A percentile compares a stretch with the other conserved stretches of the same genome.
Evolutionary conservation across 2,329 filamentous ascomycete species (phyloP).

Genomic region (Exutisphaerella laricina): DNA sequence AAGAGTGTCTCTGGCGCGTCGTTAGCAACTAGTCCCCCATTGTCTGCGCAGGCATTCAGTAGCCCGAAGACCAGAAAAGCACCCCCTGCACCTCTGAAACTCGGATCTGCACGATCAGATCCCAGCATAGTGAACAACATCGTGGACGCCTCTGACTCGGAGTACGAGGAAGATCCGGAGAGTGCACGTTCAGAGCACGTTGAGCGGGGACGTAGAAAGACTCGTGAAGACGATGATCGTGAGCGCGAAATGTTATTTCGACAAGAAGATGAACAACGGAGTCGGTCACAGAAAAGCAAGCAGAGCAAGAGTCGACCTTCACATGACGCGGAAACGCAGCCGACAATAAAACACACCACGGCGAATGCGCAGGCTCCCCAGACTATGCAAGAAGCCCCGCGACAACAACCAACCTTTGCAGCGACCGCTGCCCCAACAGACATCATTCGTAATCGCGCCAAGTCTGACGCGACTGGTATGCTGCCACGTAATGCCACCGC

Average conservation of each 20-base stretch:
- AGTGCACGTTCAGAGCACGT: constrained; percentile 30
- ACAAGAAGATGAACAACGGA: constrained; percentile 59
- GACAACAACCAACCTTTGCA: constrained; percentile 13
- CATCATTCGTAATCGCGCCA: constrained; percentile 26
- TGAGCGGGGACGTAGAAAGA: constrained; percentile 68
- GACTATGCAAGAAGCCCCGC: constrained; percentile 14
- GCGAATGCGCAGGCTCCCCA: constrained; percentile 10
- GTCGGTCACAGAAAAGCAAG: constrained; percentile 67
- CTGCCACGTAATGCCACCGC: constrained; percentile 32
- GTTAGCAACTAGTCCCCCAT: constrained; percentile 15
- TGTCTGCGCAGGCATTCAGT: constrained; percentile 14
- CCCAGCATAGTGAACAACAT: constrained; percentile 30
- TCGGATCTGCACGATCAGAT: constrained; percentile 36
- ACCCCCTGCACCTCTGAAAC: constrained; percentile 76
- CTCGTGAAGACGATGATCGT: constrained; percentile 79
- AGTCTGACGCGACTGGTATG: constrained; percentile 22
- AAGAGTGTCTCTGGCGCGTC: constrained; percentile 14
- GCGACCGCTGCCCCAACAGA: constrained; percentile 24
- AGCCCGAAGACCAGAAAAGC: constrained; percentile 58
- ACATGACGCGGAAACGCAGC: constrained; percentile 11
- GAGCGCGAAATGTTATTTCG: constrained; percentile 64
- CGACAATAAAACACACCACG: constrained; percentile 9
- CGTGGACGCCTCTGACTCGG: constrained; percentile 66
- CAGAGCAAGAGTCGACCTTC: constrained; percentile 46
- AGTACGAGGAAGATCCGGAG: constrained; percentile 71